phyloP scores from a whole-genome alignment of 2,329 filamentous ascomycete genomes.

The Stenocarpella maydis region DNA sequence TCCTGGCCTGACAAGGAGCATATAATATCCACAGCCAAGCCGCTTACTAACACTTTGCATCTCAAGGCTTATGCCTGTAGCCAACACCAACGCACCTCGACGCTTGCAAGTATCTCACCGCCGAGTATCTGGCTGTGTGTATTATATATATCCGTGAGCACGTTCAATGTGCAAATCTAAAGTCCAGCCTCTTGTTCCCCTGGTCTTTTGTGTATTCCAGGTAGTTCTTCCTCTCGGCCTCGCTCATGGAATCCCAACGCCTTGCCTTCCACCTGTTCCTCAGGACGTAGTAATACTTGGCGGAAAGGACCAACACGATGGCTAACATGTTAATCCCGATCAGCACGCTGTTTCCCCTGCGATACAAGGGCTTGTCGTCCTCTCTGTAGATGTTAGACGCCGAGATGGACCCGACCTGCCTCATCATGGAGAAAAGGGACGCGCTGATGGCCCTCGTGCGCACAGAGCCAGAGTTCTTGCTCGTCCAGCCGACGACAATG shows the following conservation, averaged over 20 bases:
- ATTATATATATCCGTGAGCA: too few relatives aligned
- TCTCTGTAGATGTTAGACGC: slow-evolving; percentile 58
- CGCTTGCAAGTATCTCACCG: not conserved
- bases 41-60: not conserved
- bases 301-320: slow-evolving; percentile 57
- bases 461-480: slow-evolving; percentile 68
- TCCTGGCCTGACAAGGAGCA: too few relatives aligned
- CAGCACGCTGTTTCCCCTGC: slow-evolving; percentile 61
- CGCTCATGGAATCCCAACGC: slow-evolving; percentile 57
- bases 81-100: not conserved
- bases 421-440: slow-evolving; percentile 62
- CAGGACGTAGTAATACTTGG: slow-evolving; percentile 61
- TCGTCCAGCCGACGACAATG: slow-evolving; percentile 66
- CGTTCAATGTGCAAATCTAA: slow-evolving; percentile 49
- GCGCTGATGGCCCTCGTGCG: slow-evolving; percentile 66
- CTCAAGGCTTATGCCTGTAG: not conserved
- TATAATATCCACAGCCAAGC: too few relatives aligned
- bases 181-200: slow-evolving; percentile 56
- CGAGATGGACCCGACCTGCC: slow-evolving; percentile 14
- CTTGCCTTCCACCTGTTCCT: slow-evolving; percentile 57
- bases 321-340: slow-evolving; percentile 59
- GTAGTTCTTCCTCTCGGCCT: slow-evolving; percentile 58
- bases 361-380: slow-evolving; percentile 62
- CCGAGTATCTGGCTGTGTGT: too few relatives aligned
- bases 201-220: slow-evolving; percentile 51